Conservation (phyloP, 768 basidiomycete species). For the Mycena galopus region DNA sequence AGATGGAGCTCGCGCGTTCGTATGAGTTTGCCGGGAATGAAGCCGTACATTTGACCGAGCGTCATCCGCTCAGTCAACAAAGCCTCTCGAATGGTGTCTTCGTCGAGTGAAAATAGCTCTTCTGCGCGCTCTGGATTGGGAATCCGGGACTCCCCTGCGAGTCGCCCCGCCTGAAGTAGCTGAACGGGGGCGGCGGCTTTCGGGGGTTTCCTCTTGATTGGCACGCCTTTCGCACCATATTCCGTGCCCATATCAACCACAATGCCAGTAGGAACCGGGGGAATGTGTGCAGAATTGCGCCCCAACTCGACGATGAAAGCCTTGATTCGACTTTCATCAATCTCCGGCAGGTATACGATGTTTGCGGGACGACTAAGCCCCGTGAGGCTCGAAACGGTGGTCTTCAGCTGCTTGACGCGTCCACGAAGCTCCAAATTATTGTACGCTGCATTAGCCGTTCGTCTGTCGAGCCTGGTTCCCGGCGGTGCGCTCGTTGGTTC, state of each 20-base stretch:
- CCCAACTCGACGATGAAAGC: constrained; percentile 70
- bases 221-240: constrained; percentile 57
- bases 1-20: constrained; percentile 77
- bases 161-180: constrained; percentile 52
- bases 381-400: constrained; percentile 69
- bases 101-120: constrained; percentile 68
- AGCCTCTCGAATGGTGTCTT: constrained; percentile 67
- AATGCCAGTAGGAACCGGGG: constrained; percentile 46
- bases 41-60: constrained; percentile 82
- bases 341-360: constrained; percentile 75
- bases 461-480: constrained; percentile 79
- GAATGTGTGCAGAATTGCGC: constrained; percentile 49
- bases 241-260: constrained; percentile 68
- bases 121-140: constrained; percentile 58
- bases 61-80: constrained; percentile 80
- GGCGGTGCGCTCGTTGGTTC: constrained; percentile 79
- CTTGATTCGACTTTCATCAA: constrained; percentile 65
- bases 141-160: constrained; percentile 59
- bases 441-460: constrained; percentile 73
- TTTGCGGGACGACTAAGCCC: constrained; percentile 70
- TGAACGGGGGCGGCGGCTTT: constrained; percentile 59
- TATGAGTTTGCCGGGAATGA: constrained; percentile 73
- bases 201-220: constrained; percentile 38
- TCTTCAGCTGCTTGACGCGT: constrained; percentile 78
- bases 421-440: constrained; percentile 73